Evolutionary conservation across 495 filamentous ascomycete species (phyloP).

Genomic region (Hapsidospora chrysogenum): DNA sequence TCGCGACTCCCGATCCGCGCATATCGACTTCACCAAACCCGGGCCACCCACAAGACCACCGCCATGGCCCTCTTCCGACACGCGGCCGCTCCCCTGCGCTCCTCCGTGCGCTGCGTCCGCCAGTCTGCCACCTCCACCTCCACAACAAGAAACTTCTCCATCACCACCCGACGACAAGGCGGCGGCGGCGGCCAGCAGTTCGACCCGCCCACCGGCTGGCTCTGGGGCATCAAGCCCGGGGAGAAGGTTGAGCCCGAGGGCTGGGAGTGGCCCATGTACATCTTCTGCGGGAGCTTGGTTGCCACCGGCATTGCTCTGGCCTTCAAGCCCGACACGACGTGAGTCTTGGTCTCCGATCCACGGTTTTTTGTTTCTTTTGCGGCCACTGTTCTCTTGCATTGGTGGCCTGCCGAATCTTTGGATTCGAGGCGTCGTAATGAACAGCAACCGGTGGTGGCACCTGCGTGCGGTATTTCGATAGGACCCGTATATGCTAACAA

Average conservation of each 20-base stretch:
- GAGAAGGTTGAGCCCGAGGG: conserved; percentile 92
- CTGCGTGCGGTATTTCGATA: no score
- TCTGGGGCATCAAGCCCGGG: conserved; percentile 79
- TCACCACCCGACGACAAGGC: conserved; percentile 15
- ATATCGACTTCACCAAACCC: background rate
- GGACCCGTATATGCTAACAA: conserved; percentile 8
- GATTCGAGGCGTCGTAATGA: background rate
- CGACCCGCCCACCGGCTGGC: conserved; percentile 81
- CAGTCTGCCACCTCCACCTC: conserved; percentile 7
- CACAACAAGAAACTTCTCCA: conserved; percentile 14
- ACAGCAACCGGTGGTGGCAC: background rate
- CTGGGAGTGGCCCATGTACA: conserved; percentile 83
- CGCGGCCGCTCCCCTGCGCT: conserved; percentile 7
- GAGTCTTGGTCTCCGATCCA: conserved; percentile 38
- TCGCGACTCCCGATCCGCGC: background rate
- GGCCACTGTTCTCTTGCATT: background rate
- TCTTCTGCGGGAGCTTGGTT: conserved; percentile 70
- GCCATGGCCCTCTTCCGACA: conserved; percentile 18
- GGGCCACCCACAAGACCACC: background rate
- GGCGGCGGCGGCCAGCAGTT: conserved; percentile 46
- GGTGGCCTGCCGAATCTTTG: background rate
- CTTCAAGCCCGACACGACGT: conserved; percentile 98
- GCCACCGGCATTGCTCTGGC: conserved; percentile 70
- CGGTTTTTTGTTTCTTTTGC: background rate
- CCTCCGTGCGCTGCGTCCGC: conserved; percentile 11